Conservation (phyloP, 2,329 filamentous ascomycete species). For the Aspergillus puulaauensis region DNA sequence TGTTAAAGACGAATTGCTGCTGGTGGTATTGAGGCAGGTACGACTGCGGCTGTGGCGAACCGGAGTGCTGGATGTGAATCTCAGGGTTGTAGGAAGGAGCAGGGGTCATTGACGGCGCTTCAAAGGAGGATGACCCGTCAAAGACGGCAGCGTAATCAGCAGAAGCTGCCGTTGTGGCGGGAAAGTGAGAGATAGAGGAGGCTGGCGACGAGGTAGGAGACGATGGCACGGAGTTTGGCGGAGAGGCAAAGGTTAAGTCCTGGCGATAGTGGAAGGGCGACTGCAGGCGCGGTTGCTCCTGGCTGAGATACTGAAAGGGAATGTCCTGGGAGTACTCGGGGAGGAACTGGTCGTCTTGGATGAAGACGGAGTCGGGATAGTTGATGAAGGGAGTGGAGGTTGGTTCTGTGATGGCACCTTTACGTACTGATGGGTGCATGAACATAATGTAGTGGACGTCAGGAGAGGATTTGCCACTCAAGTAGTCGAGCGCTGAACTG, state of each 20-base stretch:
- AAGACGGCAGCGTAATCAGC: constrained; percentile 25
- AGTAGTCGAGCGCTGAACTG: constrained; percentile 10
- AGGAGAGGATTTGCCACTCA: constrained; percentile 18
- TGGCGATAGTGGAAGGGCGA: constrained; percentile 36
- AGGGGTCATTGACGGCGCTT: constrained; percentile 43
- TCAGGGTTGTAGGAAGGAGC: constrained; percentile 39
- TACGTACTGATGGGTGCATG: constrained; percentile 41
- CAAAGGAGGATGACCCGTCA: constrained; percentile 29
- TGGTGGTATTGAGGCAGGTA: constrained; percentile 32
- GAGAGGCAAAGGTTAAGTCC: constrained; percentile 32
- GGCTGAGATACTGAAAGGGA: constrained; percentile 23
- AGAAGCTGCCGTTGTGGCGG: constrained; percentile 26
- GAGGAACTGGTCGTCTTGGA: constrained; percentile 41
- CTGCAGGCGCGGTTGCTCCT: constrained; percentile 28
- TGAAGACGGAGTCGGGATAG: constrained; percentile 33
- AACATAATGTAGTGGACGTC: constrained; percentile 37
- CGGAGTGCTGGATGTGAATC: constrained; percentile 33
- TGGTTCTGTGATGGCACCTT: constrained; percentile 43
- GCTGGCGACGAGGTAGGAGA: constrained; percentile 35
- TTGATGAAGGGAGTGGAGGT: constrained; percentile 23
- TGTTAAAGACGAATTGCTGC: constrained; percentile 24
- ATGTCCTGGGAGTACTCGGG: constrained; percentile 31
- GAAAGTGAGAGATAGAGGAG: constrained; percentile 31
- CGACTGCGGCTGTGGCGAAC: constrained; percentile 32
- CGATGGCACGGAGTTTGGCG: constrained; percentile 38